These are phyloP conservation scores for Fusarium penzigii DNA, from an alignment of 2,329 filamentous ascomycete genomes.

Conservation along the genomic window DNA sequence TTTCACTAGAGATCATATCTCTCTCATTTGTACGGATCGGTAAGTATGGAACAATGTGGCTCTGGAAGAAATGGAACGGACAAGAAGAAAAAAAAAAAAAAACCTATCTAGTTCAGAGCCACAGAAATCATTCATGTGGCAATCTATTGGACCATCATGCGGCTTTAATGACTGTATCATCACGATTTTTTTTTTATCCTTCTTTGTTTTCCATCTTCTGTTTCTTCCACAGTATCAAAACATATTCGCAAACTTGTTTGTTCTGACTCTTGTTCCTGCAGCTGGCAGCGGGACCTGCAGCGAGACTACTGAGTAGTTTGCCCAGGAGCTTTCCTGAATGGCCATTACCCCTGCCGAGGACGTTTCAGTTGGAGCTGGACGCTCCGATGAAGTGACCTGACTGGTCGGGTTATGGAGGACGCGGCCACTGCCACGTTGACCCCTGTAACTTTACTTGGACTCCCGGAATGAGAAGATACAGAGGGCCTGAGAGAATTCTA, in stretches of 20 bases:
- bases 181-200: not conserved
- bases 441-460: slow-evolving; percentile 12
- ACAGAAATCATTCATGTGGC: slow-evolving; percentile 8
- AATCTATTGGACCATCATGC: slow-evolving; percentile 12
- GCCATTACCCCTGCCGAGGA: slow-evolving; percentile 4
- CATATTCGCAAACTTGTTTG: not conserved
- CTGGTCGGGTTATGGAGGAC: slow-evolving; percentile 5
- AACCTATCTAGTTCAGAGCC: not conserved
- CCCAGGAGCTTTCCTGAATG: slow-evolving; percentile 3
- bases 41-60: slow-evolving; percentile 1
- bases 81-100: no score
- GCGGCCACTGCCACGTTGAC: slow-evolving; percentile 22
- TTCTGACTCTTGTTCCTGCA: not conserved
- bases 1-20: not conserved
- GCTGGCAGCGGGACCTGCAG: slow-evolving; percentile 14
- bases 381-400: not conserved
- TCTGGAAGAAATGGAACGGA: no score
- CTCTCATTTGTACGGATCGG: not conserved
- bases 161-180: no score
- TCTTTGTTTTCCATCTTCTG: slow-evolving; percentile 1
- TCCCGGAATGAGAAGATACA: not conserved
- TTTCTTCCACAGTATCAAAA: slow-evolving; percentile 1
- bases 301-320: slow-evolving; percentile 2
- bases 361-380: slow-evolving; percentile 18
- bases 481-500: not conserved